Evolutionary conservation across 1,284 basidiomycete genomes (phyloP).

Genomic region (Apiotrichum akiyoshidainum): DNA sequence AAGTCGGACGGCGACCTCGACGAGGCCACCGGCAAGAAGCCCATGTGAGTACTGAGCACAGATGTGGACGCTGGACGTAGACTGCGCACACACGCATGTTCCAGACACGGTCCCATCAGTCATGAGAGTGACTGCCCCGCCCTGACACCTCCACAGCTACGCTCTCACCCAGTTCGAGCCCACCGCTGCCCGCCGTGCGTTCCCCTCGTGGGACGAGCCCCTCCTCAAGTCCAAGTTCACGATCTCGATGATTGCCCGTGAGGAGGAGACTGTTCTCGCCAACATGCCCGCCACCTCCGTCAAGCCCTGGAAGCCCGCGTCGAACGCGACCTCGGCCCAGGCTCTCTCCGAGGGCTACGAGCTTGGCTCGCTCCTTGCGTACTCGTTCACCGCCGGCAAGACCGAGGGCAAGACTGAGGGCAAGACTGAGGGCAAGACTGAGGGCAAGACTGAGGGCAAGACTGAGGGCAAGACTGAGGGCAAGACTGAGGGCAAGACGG

Average conservation of each 20-base stretch:
- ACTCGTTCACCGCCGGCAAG: slow-evolving; percentile 29
- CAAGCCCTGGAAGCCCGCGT: slow-evolving; percentile 46
- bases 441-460: slow-evolving; percentile 47
- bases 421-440: slow-evolving; percentile 41
- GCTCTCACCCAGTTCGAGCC: slow-evolving; percentile 79
- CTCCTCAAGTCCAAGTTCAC: slow-evolving; percentile 81
- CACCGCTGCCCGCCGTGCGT: slow-evolving; percentile 75
- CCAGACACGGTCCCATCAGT: no score
- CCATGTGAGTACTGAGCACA: slow-evolving; percentile 30
- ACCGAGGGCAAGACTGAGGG: slow-evolving; percentile 44
- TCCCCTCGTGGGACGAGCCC: slow-evolving; percentile 90
- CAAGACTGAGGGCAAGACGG: slow-evolving; percentile 26
- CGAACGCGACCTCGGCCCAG: slow-evolving; percentile 34
- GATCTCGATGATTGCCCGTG: slow-evolving; percentile 77
- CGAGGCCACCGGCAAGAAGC: slow-evolving; percentile 51
- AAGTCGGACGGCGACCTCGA: slow-evolving; percentile 52
- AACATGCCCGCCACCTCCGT: slow-evolving; percentile 78
- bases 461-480: slow-evolving; percentile 50
- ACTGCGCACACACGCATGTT: not conserved
- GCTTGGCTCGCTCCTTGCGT: slow-evolving; percentile 46
- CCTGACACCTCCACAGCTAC: slow-evolving; percentile 52
- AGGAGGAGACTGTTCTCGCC: slow-evolving; percentile 62
- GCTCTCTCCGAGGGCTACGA: slow-evolving; percentile 43
- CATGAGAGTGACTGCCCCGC: not conserved
- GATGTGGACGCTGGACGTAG: not conserved